Base-by-base conservation (phyloP, 2,329 filamentous ascomycete species). In the Apiospora sp. region DNA sequence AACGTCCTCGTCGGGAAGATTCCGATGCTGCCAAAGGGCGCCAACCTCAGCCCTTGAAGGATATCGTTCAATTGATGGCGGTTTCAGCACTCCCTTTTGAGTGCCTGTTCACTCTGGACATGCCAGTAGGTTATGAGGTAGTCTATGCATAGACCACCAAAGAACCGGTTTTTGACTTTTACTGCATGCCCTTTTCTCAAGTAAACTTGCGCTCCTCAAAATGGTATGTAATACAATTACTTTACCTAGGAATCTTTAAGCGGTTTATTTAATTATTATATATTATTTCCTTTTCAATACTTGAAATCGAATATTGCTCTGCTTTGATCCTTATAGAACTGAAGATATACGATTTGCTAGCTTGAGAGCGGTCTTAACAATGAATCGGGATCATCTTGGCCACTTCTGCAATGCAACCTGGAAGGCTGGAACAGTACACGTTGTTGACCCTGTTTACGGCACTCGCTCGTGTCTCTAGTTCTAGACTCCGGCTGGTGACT, bases 401-500 rank as follows among this genome's bases (percentile, higher is more conserved):
- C 22, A 64, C 8, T 64, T 64, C 58, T 64, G 58, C 58, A 64
- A 64, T 64, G 58, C 58, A 41, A 64, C 58, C 58, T 64, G 58
- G 58, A 41, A 41, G 41, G 34, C 58, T 64, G 58, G 58, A 41
- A 37, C 54, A 37, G 54, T 34, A 34, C 54, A 61, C 54, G 54
- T 61, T 61, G 30, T 61, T 19, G 54, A 61, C 54, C 30, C 54
- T 61, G 54, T 61, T 61, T 58, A 34, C 27, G 51, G 51, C 27
- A 58, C 51, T 58, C 51, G 51, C 51, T 58, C 54, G 54, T 61
- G 30, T 37, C 54, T 41, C 58, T 34, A 16, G 30, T 64, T 64
- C 58, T 37, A 64, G 58, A 41, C 34, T 34, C 58, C n/a, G 58
- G 7, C 34, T 64, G 58, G 34, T 64, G 58, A 64, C 58, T 64